Percentiles rank a stretch among this genome's conserved stretches.
phyloP scores from a whole-genome alignment of 495 filamentous ascomycete genomes.

The Bacidia rubella region DNA sequence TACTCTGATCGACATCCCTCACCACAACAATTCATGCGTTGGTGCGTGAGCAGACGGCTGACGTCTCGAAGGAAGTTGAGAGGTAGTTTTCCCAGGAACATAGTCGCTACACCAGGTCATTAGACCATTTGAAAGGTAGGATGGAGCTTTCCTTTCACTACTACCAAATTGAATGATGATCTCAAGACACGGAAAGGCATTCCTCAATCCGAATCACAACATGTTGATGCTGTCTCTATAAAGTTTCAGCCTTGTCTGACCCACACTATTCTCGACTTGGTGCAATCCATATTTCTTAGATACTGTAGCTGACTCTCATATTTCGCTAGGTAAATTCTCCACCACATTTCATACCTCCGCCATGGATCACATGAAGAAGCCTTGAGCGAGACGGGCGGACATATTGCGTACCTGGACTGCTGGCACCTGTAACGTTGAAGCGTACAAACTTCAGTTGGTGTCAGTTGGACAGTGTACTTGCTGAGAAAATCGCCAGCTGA shows the following conservation, averaged over 20 bases:
- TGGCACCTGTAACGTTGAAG: conserved; percentile 53
- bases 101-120: too few relatives aligned
- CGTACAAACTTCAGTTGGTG: conserved; percentile 82
- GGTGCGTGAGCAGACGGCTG: neutral
- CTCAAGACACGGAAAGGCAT: conserved; percentile 81
- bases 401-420: conserved; percentile 60
- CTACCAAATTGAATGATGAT: conserved; percentile 53
- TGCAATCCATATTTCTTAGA: conserved; percentile 23
- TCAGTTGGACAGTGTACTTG: conserved; percentile 62
- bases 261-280: conserved; percentile 11
- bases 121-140: conserved; percentile 52
- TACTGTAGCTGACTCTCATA: conserved; percentile 30
- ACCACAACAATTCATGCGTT: neutral
- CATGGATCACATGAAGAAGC: conserved; percentile 58
- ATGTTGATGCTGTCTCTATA: conserved; percentile 71
- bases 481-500: conserved; percentile 98
- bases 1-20: conserved; percentile 47
- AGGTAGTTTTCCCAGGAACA: too few relatives aligned
- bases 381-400: conserved; percentile 98
- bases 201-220: conserved; percentile 83
- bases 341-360: conserved; percentile 12
- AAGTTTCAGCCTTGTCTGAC: conserved; percentile 99
- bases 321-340: conserved; percentile 40
- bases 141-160: conserved; percentile 17
- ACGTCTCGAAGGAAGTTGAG: too few relatives aligned